Conservation (phyloP, 371 early-diverging fungal genomes). For the Saksenaea vasiformis region DNA sequence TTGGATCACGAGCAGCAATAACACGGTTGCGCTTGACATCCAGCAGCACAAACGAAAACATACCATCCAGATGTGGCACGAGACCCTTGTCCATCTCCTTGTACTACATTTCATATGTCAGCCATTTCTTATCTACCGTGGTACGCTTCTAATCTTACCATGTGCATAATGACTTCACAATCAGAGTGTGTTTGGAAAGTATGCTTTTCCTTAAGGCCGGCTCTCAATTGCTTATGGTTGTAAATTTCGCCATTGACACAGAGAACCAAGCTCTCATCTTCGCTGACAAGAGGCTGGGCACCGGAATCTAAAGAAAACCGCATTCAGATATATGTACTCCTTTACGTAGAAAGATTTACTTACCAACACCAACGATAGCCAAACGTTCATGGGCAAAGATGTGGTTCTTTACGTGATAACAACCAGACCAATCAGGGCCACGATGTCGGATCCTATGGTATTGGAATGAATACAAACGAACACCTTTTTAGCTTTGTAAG, state of each 20-base stretch:
- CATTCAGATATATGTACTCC: no score
- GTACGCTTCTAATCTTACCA: slow-evolving; percentile 62
- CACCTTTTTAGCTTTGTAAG: no score
- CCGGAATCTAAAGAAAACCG: slow-evolving; percentile 67
- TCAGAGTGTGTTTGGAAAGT: slow-evolving; percentile 94
- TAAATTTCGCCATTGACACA: slow-evolving; percentile 98
- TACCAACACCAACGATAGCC: slow-evolving; percentile 95
- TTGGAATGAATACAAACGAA: no score
- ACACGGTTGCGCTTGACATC: slow-evolving; percentile 81
- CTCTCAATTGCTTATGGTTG: slow-evolving; percentile 89
- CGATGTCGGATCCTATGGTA: slow-evolving; percentile 79
- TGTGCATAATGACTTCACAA: slow-evolving; percentile 93
- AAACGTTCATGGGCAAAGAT: slow-evolving; percentile 95
- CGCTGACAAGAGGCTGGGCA: slow-evolving; percentile 94
- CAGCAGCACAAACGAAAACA: slow-evolving; percentile 93
- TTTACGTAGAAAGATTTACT: background rate
- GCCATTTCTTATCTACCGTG: no score
- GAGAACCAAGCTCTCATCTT: slow-evolving; percentile 81
- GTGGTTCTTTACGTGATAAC: slow-evolving; percentile 74
- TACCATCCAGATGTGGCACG: slow-evolving; percentile 87
- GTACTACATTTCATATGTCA: slow-evolving; percentile 59
- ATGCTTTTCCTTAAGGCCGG: slow-evolving; percentile 65
- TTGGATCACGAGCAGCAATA: slow-evolving; percentile 94
- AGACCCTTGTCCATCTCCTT: slow-evolving; percentile 81
- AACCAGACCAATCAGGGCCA: slow-evolving; percentile 97